These are phyloP conservation scores for Leishmania tropica DNA, from an alignment of 208 protist genomes.

Conservation along the genomic window DNA sequence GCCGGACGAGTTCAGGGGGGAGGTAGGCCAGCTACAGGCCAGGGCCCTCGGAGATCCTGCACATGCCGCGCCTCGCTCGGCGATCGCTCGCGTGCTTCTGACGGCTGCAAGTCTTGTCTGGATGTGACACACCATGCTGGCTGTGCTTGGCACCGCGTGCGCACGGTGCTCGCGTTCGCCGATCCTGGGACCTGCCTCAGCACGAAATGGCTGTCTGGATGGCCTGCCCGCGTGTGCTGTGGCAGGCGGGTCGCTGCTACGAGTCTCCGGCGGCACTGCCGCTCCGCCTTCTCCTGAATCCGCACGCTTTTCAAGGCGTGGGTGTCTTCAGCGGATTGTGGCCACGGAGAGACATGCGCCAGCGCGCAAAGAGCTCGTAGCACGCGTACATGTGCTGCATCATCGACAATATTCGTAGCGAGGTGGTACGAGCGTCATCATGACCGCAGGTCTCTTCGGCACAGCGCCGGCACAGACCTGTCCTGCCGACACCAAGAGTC, in stretches of 20 bases:
- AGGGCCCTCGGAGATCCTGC: background rate
- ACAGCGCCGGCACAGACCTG: background rate
- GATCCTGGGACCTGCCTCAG: background rate
- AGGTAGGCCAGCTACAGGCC: background rate
- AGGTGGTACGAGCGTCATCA: background rate
- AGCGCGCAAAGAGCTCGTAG: too few relatives aligned
- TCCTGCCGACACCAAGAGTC: background rate
- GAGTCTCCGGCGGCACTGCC: too few relatives aligned
- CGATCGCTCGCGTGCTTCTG: background rate
- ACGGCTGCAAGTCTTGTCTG: background rate
- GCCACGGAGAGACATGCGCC: too few relatives aligned
- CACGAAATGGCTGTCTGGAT: background rate
- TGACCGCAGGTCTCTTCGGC: background rate
- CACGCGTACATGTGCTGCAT: background rate
- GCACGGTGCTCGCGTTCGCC: background rate
- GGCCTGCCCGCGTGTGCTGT: too few relatives aligned
- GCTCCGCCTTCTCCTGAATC: too few relatives aligned
- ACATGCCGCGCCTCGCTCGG: background rate
- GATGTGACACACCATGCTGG: background rate
- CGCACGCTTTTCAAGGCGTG: too few relatives aligned
- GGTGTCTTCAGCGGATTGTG: too few relatives aligned
- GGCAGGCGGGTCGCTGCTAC: too few relatives aligned
- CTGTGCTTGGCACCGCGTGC: background rate
- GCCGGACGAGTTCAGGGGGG: background rate
- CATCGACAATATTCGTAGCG: background rate